Conservation (phyloP, 345 rosid genomes). For the Theobroma cacao region DNA sequence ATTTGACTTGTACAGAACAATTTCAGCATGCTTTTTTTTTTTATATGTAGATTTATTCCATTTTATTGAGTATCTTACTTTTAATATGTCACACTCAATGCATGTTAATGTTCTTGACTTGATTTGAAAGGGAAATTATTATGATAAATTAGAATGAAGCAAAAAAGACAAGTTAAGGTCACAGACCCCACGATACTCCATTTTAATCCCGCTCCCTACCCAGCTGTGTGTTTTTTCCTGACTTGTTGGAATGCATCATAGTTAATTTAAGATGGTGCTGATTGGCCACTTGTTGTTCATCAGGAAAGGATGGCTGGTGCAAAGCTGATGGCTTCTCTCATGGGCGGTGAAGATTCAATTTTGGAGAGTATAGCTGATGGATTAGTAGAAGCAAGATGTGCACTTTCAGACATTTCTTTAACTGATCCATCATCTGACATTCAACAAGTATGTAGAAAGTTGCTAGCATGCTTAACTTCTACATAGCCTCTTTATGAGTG, state of each 20-base stretch:
- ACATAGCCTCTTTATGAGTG: constrained; percentile 8
- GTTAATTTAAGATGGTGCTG: not conserved
- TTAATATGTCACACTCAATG: not conserved
- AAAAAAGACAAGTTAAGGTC: not conserved
- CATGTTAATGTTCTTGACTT: not conserved
- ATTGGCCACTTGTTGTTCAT: constrained; percentile 5
- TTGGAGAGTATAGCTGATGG: constrained; percentile 65
- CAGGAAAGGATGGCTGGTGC: constrained; percentile 88
- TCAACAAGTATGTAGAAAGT: constrained; percentile 52
- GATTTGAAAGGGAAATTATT: not conserved
- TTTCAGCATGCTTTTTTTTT: not conserved
- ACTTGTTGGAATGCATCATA: not conserved
- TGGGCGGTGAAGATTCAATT: constrained; percentile 77
- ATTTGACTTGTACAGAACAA: not conserved
- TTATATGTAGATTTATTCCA: not conserved
- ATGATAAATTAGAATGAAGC: not conserved
- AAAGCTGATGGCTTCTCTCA: constrained; percentile 77
- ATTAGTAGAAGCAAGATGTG: constrained; percentile 65
- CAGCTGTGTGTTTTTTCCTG: not conserved
- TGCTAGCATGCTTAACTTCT: constrained; percentile 55
- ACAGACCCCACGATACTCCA: too few relatives aligned
- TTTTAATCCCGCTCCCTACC: not conserved
- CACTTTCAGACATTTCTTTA: constrained; percentile 44
- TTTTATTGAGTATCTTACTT: too few relatives aligned
- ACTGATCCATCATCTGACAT: constrained; percentile 60